These are phyloP conservation scores for Suaeda aralocaspica DNA, from an alignment of 148 eudicot genomes.

Conservation along the genomic window DNA sequence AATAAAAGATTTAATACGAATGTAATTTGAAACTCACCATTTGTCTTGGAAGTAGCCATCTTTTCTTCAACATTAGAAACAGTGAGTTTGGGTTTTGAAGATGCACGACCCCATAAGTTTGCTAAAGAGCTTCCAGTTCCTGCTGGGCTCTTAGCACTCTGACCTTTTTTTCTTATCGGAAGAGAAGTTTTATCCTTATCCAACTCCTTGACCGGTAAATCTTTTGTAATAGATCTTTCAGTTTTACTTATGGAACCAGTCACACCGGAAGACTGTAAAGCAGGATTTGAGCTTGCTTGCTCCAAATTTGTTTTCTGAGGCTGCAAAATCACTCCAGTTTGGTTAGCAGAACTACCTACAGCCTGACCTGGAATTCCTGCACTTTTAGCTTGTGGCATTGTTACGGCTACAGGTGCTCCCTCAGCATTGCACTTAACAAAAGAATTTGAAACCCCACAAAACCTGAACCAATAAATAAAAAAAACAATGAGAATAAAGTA, in stretches of 20 bases:
- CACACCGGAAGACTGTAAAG: slow-evolving; percentile 29
- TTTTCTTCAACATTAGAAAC: slow-evolving; percentile 34
- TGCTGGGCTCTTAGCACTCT: slow-evolving; percentile 44
- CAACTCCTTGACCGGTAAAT: slow-evolving; percentile 34
- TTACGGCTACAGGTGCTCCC: slow-evolving; percentile 33
- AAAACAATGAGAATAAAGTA: background rate
- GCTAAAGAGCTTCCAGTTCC: slow-evolving; percentile 66
- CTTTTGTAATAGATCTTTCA: slow-evolving; percentile 24
- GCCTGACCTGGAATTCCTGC: slow-evolving; percentile 30
- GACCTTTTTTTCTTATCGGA: slow-evolving; percentile 47
- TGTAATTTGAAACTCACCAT: slow-evolving; percentile 39
- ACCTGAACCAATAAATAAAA: slow-evolving; percentile 46
- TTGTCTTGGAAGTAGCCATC: slow-evolving; percentile 26
- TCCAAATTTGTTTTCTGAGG: slow-evolving; percentile 46
- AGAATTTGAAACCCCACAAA: slow-evolving; percentile 77
- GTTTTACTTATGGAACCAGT: slow-evolving; percentile 37
- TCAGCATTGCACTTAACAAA: slow-evolving; percentile 59
- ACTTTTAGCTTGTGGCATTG: slow-evolving; percentile 39
- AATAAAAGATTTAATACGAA: background rate
- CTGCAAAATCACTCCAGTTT: slow-evolving; percentile 34
- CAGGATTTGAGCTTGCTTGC: slow-evolving; percentile 42
- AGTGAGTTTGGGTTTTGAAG: slow-evolving; percentile 55
- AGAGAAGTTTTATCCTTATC: slow-evolving; percentile 50
- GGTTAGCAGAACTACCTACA: slow-evolving; percentile 31
- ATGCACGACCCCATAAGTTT: slow-evolving; percentile 87